Conservation (phyloP, 257 asterid genomes). For the Solanum acaule region DNA sequence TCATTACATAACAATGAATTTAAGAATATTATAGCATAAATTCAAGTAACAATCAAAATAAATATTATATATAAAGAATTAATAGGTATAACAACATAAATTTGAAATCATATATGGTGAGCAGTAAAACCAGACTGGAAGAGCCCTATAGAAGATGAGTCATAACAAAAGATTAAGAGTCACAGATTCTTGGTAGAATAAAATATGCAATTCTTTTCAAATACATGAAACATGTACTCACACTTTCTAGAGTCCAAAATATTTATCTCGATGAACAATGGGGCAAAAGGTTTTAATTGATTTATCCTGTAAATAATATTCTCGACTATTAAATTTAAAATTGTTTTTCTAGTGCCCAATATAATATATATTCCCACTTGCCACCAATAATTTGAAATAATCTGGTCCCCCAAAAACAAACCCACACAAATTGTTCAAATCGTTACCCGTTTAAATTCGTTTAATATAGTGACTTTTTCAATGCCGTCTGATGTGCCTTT, state of each 20-base stretch:
- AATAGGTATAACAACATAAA: too few species aligned
- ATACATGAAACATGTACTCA: background rate
- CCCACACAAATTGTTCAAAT: background rate
- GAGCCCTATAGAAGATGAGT: background rate
- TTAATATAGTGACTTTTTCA: too few species aligned
- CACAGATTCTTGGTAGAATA: background rate
- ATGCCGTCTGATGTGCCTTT: background rate
- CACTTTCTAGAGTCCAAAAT: too few species aligned
- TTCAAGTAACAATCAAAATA: too few species aligned
- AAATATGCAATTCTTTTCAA: background rate
- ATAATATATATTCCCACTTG: background rate
- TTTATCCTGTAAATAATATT: background rate
- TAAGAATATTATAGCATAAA: too few species aligned
- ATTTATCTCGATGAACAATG: too few species aligned
- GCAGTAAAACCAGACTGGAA: background rate
- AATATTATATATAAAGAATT: too few species aligned
- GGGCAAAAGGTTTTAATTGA: background rate
- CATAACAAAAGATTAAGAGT: background rate
- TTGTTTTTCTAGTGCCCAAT: background rate
- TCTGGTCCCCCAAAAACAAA: background rate
- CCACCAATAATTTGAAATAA: background rate
- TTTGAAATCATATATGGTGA: background rate
- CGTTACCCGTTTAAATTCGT: background rate
- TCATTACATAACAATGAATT: too few species aligned
- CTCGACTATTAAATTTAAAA: background rate